Evolutionary conservation across 1,139 yeast species (phyloP).

Genomic region (Geotrichum citri-aurantii): DNA sequence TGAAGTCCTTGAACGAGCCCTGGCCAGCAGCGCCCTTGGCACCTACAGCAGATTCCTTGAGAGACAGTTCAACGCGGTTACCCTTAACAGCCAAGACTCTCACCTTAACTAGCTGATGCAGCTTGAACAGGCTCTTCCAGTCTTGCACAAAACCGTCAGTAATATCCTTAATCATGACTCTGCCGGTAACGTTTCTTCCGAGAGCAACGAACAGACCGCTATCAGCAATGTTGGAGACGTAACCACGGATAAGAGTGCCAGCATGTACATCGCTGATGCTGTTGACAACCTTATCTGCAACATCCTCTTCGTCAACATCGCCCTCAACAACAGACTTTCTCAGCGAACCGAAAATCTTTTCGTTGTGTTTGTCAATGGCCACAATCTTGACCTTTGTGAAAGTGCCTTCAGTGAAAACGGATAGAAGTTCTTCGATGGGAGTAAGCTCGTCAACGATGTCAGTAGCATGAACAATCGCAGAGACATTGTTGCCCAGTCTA

Average conservation of each 20-base stretch:
- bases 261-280: constrained; percentile 52
- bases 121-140: constrained; percentile 73
- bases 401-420: constrained; percentile 25
- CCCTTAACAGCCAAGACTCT: constrained; percentile 54
- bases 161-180: constrained; percentile 74
- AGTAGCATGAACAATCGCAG: constrained; percentile 63
- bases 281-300: constrained; percentile 50
- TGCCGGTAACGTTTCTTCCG: constrained; percentile 67
- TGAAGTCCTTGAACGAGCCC: constrained; percentile 44
- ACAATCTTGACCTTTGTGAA: constrained; percentile 55
- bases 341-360: constrained; percentile 60
- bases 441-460: constrained; percentile 75
- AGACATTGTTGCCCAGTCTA: constrained; percentile 47
- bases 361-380: constrained; percentile 47
- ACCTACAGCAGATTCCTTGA: constrained; percentile 74
- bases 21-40: constrained; percentile 48
- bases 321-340: constrained; percentile 40
- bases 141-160: constrained; percentile 78
- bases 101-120: constrained; percentile 71
- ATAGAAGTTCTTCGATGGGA: constrained; percentile 17
- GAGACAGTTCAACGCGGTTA: constrained; percentile 64
- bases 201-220: constrained; percentile 76
- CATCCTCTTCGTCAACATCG: constrained; percentile 31
- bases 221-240: constrained; percentile 66
- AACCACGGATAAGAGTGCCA: constrained; percentile 75